phyloP scores from a whole-genome alignment of 2,329 filamentous ascomycete genomes.

The Spiromastix sp. region DNA sequence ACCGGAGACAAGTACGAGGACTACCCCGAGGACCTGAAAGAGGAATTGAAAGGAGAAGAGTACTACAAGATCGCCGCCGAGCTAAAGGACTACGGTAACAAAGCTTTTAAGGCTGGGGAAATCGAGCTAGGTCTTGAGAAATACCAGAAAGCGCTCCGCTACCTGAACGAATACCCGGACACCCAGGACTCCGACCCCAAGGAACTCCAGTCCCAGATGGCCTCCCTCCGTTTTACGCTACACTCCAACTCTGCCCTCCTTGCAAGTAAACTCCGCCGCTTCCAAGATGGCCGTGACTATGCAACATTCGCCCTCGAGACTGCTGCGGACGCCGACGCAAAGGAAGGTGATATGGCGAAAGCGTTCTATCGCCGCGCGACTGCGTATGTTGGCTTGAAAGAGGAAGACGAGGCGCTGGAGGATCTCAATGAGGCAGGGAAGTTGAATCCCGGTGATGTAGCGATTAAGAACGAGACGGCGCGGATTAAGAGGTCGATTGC shows the following conservation, averaged over 20 bases:
- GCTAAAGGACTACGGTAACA: slow-evolving; percentile 87
- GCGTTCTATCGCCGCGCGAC: slow-evolving; percentile 73
- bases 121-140: slow-evolving; percentile 65
- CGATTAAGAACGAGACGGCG: slow-evolving; percentile 63
- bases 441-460: slow-evolving; percentile 64
- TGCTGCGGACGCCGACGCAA: slow-evolving; percentile 50
- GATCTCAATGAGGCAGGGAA: slow-evolving; percentile 67
- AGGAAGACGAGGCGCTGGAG: slow-evolving; percentile 69
- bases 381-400: slow-evolving; percentile 66
- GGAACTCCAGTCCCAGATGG: slow-evolving; percentile 56
- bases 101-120: slow-evolving; percentile 76
- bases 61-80: slow-evolving; percentile 70
- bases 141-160: slow-evolving; percentile 87
- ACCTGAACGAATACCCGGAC: slow-evolving; percentile 75
- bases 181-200: slow-evolving; percentile 57
- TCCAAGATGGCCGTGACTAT: slow-evolving; percentile 57
- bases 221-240: slow-evolving; percentile 68
- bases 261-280: slow-evolving; percentile 67
- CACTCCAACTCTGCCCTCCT: slow-evolving; percentile 84
- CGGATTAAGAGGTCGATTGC: slow-evolving; percentile 67
- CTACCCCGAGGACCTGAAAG: slow-evolving; percentile 75
- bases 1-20: slow-evolving; percentile 92
- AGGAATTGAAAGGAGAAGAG: slow-evolving; percentile 54
- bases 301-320: slow-evolving; percentile 62
- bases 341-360: slow-evolving; percentile 73